Conservation (phyloP, 495 filamentous ascomycete species). For the Podospora bellae-mahoneyi region DNA sequence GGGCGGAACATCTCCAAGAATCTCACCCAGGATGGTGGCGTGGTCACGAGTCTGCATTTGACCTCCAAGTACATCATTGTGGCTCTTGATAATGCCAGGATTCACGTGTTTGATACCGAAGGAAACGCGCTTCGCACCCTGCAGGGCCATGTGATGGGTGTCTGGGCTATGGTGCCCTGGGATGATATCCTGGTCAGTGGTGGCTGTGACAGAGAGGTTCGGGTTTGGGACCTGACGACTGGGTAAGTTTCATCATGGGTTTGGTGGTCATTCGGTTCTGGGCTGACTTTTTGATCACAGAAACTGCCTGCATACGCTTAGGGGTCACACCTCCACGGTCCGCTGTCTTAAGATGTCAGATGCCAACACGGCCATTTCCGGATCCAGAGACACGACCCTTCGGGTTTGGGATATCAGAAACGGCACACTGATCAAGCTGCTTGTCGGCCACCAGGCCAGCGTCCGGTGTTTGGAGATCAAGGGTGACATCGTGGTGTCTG, state of each 20-base stretch:
- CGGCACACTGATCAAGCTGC: constrained; percentile 84
- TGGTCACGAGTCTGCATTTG: constrained; percentile 92
- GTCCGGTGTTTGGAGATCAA: constrained; percentile 94
- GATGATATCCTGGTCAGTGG: constrained; percentile 93
- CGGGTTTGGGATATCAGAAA: constrained; percentile 88
- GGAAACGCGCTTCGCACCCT: constrained; percentile 84
- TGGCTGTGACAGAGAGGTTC: constrained; percentile 92
- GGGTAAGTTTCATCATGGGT: constrained; percentile 58
- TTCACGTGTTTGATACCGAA: constrained; percentile 93
- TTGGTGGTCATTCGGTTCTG: background rate
- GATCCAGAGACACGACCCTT: constrained; percentile 90
- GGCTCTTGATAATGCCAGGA: constrained; percentile 95
- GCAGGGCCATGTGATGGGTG: constrained; percentile 95
- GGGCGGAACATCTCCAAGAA: constrained; percentile 73
- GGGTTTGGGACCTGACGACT: constrained; percentile 95
- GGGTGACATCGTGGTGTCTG: constrained; percentile 91
- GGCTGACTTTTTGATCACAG: constrained; percentile 36
- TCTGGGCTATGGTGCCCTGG: constrained; percentile 99
- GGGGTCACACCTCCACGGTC: constrained; percentile 94
- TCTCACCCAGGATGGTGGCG: constrained; percentile 91
- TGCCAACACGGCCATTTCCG: constrained; percentile 87
- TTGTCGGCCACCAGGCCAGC: constrained; percentile 93
- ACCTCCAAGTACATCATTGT: constrained; percentile 96
- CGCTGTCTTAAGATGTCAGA: constrained; percentile 98
- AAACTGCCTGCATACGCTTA: constrained; percentile 72